These are phyloP conservation scores for Saccharomyces hybrid DNA, from an alignment of 1,139 yeast genomes.

Conservation along the genomic window DNA sequence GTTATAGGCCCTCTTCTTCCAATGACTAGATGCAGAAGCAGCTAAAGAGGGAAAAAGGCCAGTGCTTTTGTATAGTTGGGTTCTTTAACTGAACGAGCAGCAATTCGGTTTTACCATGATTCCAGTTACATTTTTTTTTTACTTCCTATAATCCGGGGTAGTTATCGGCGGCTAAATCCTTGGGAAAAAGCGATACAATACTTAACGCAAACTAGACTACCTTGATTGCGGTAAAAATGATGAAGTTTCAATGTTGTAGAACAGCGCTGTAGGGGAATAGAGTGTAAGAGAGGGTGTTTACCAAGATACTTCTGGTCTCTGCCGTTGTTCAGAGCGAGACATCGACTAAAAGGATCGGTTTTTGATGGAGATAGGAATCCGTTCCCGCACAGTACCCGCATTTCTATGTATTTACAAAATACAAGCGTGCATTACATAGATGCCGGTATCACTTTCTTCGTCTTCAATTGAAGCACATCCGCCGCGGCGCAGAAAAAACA, in stretches of 20 bases:
- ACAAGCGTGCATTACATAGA: not conserved
- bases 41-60: too few relatives aligned
- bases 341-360: not conserved
- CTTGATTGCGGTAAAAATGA: not conserved
- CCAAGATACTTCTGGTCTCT: too few relatives aligned
- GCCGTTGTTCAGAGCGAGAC: too few relatives aligned
- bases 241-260: too few relatives aligned
- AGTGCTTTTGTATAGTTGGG: too few relatives aligned
- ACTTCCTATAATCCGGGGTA: not conserved
- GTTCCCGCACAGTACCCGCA: not conserved
- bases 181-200: not conserved
- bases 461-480: not conserved
- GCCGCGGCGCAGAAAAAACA: not conserved
- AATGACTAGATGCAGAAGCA: too few relatives aligned
- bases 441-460: not conserved
- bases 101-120: too few relatives aligned
- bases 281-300: too few relatives aligned
- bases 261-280: too few relatives aligned
- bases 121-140: too few relatives aligned
- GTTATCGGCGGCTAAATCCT: not conserved
- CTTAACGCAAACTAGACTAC: not conserved
- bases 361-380: not conserved
- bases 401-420: not conserved
- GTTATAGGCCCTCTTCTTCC: too few relatives aligned
- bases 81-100: too few relatives aligned